A percentile compares a stretch with the other conserved stretches of the same genome.
phyloP scores from a whole-genome alignment of 2,329 filamentous ascomycete species.

The Knufia fluminis region DNA sequence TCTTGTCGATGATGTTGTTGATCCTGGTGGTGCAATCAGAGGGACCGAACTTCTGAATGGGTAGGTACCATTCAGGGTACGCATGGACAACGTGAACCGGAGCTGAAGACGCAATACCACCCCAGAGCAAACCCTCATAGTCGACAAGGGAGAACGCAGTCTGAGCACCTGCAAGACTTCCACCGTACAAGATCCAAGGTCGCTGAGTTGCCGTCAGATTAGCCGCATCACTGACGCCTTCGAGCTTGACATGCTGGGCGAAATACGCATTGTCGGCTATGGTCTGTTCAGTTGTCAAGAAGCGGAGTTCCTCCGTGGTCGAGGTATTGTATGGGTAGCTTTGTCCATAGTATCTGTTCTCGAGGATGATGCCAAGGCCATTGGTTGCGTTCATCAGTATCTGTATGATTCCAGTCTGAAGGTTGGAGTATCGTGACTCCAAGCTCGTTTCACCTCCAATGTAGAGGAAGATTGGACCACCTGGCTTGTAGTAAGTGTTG shows the following conservation, averaged over 20 bases:
- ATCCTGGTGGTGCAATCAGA: slow-evolving; percentile 43
- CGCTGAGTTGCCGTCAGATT: slow-evolving; percentile 33
- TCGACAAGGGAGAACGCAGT: slow-evolving; percentile 36
- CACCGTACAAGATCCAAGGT: slow-evolving; percentile 40
- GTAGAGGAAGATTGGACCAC: slow-evolving; percentile 42
- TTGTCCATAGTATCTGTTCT: slow-evolving; percentile 33
- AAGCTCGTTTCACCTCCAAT: slow-evolving; percentile 28
- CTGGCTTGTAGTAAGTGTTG: slow-evolving; percentile 44
- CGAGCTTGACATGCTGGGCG: slow-evolving; percentile 28
- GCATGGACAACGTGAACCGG: slow-evolving; percentile 34
- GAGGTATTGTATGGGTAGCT: slow-evolving; percentile 31
- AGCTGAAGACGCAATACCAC: slow-evolving; percentile 42
- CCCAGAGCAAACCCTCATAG: slow-evolving; percentile 31
- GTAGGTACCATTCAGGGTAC: slow-evolving; percentile 44
- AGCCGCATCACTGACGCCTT: slow-evolving; percentile 21
- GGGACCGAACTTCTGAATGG: slow-evolving; percentile 42
- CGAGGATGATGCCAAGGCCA: slow-evolving; percentile 43
- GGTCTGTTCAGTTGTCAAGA: slow-evolving; percentile 36
- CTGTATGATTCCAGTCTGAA: slow-evolving; percentile 41
- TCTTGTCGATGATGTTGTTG: slow-evolving; percentile 42
- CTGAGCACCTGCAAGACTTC: slow-evolving; percentile 38
- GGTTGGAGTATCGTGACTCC: slow-evolving; percentile 35
- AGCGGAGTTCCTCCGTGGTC: slow-evolving; percentile 34
- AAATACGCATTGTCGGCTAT: slow-evolving; percentile 39
- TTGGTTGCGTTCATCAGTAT: slow-evolving; percentile 47